phyloP scores from a whole-genome alignment of 2,329 filamentous ascomycete genomes.

The Orbilia javanica region DNA sequence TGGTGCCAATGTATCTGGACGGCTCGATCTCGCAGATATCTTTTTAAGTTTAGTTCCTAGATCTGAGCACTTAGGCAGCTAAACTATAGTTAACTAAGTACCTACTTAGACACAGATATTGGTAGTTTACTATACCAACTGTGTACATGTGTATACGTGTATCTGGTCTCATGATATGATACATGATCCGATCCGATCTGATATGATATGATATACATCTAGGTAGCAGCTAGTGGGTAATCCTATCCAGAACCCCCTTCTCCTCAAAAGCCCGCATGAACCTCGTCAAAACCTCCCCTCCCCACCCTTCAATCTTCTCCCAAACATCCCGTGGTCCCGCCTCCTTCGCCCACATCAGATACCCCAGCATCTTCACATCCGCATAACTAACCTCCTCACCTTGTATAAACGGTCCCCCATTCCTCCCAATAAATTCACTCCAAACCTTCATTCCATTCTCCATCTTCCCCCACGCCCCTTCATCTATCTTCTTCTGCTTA shows the following conservation, averaged over 20 bases:
- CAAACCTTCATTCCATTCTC: slow-evolving; percentile 63
- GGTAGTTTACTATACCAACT: too few relatives aligned
- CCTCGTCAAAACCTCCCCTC: slow-evolving; percentile 39
- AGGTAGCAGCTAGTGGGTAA: slow-evolving; percentile 13
- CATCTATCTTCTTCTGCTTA: slow-evolving; percentile 65
- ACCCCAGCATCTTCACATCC: slow-evolving; percentile 65
- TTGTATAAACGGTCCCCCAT: slow-evolving; percentile 63
- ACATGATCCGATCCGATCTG: too few relatives aligned
- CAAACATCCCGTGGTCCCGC: slow-evolving; percentile 2
- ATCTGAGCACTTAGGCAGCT: background rate
- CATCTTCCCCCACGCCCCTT: slow-evolving; percentile 63
- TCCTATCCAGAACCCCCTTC: slow-evolving; percentile 17
- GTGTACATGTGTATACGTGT: too few relatives aligned
- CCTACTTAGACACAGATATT: too few relatives aligned
- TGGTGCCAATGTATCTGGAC: background rate
- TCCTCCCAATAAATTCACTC: slow-evolving; percentile 63
- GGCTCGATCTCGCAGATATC: too few relatives aligned
- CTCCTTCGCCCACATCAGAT: slow-evolving; percentile 43
- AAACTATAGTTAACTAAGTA: background rate
- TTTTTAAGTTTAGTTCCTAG: too few relatives aligned
- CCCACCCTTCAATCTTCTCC: slow-evolving; percentile 37
- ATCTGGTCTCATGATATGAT: too few relatives aligned
- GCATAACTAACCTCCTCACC: slow-evolving; percentile 66
- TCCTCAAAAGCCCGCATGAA: slow-evolving; percentile 38
- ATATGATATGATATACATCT: too few relatives aligned